phyloP scores from a whole-genome alignment of 2,329 filamentous ascomycete species.

The Fusarium brachygibbosum region DNA sequence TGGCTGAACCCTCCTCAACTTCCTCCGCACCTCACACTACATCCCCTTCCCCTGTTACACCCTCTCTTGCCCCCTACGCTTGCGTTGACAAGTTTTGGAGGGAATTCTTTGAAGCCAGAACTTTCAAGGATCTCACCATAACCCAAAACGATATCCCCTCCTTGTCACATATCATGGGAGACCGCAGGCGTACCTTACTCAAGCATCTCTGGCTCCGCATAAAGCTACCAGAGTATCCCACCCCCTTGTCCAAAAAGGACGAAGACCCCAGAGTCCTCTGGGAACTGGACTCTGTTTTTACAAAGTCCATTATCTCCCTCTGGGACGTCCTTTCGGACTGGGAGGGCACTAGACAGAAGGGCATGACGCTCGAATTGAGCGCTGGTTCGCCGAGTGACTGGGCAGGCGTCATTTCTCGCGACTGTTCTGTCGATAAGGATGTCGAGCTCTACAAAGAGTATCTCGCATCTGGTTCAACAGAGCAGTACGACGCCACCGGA shows the following conservation, averaged over 20 bases:
- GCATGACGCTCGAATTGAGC: conserved; percentile 21
- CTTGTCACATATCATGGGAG: not conserved
- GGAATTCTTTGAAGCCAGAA: conserved; percentile 12
- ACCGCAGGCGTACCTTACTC: not conserved
- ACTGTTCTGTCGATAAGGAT: not conserved
- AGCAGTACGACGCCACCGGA: not conserved
- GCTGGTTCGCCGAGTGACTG: conserved; percentile 3
- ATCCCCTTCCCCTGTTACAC: fast-evolving
- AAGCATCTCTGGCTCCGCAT: conserved; percentile 26
- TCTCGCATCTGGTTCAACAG: not conserved
- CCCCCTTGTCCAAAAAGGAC: not conserved
- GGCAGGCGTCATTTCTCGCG: not conserved
- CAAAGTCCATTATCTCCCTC: not conserved
- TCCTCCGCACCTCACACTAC: not conserved
- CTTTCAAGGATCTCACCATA: conserved; percentile 10
- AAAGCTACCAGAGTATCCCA: not conserved
- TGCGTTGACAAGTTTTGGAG: conserved; percentile 20
- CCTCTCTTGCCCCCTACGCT: not conserved
- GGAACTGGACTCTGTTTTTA: conserved; percentile 11
- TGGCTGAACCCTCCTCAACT: not conserved
- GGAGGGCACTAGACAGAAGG: not conserved
- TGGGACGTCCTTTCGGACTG: conserved; percentile 13
- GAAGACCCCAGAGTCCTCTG: conserved; percentile 4
- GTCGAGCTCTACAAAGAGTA: not conserved
- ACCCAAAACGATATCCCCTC: not conserved